Evolutionary conservation across 2,329 filamentous ascomycete genomes (phyloP).

Genomic region (Aspergillus transmontanensis): DNA sequence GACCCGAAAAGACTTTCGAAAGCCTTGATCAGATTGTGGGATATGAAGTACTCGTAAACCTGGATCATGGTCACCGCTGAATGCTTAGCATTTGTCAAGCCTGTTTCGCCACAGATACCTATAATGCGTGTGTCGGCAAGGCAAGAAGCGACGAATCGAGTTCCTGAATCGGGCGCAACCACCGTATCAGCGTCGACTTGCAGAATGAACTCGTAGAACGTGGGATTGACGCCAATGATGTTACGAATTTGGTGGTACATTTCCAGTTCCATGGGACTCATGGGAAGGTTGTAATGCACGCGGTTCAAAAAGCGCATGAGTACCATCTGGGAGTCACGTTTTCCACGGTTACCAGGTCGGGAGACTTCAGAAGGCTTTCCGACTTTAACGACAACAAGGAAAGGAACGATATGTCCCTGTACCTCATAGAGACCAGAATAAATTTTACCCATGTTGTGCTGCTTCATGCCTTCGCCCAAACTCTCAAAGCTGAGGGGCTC

Average conservation of each 20-base stretch:
- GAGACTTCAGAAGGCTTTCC: constrained; percentile 79
- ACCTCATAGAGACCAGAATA: constrained; percentile 98
- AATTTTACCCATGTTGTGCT: constrained; percentile 99
- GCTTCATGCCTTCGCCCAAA: constrained; percentile 91
- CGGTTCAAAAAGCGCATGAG: constrained; percentile 99
- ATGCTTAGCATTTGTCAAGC: constrained; percentile 86
- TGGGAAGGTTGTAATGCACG: constrained; percentile 93
- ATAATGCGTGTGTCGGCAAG: constrained; percentile 91
- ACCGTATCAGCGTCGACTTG: constrained; percentile 98
- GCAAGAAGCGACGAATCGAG: constrained; percentile 89
- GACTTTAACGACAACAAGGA: constrained; percentile 94
- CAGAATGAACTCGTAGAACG: constrained; percentile 95
- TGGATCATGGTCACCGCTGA: constrained; percentile 99
- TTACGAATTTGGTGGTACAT: constrained; percentile 99
- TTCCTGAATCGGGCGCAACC: constrained; percentile 84
- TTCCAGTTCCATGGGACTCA: constrained; percentile 95
- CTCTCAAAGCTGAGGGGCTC: constrained; percentile 96
- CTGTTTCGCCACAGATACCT: constrained; percentile 91
- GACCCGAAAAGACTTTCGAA: constrained; percentile 97
- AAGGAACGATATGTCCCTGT: constrained; percentile 96
- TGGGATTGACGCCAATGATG: constrained; percentile 97
- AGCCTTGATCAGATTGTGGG: constrained; percentile 93
- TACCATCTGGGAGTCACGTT: constrained; percentile 98
- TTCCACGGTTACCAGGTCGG: constrained; percentile 90
- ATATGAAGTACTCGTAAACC: constrained; percentile 99